Conservation (phyloP, 106 monocot genomes). For the Posidonia australis region DNA sequence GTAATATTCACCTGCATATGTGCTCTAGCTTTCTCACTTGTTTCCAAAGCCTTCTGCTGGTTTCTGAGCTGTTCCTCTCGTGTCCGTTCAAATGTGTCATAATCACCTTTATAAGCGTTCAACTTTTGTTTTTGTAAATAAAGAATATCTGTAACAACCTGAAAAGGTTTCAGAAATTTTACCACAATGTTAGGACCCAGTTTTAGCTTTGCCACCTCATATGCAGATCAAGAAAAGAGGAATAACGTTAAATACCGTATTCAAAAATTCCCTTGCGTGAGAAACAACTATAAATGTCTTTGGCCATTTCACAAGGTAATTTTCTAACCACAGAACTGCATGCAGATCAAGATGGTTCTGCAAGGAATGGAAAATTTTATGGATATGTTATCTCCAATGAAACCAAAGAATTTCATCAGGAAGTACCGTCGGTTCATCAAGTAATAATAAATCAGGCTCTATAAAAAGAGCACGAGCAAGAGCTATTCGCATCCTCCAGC, state of each 20-base stretch:
- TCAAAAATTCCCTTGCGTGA: constrained; percentile 96
- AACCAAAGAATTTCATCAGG: constrained; percentile 1
- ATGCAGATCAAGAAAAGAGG: background rate
- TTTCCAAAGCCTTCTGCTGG: constrained; percentile 86
- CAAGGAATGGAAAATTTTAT: constrained; percentile 13
- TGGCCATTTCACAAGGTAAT: constrained; percentile 87
- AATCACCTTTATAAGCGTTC: constrained; percentile 86
- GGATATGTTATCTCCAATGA: too few species aligned
- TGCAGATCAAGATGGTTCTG: constrained; percentile 99
- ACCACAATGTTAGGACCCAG: background rate
- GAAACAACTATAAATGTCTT: constrained; percentile 99
- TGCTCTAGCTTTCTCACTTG: constrained; percentile 80
- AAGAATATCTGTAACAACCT: constrained; percentile 95
- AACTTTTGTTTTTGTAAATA: constrained; percentile 75
- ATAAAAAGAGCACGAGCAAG: constrained; percentile 94
- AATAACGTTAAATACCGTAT: constrained; percentile 45
- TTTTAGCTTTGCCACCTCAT: background rate
- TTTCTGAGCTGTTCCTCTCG: constrained; percentile 75
- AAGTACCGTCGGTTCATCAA: constrained; percentile 97
- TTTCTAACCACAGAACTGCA: constrained; percentile 92
- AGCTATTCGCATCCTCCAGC: constrained; percentile 99
- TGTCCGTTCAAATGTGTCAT: constrained; percentile 95
- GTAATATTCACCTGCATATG: constrained; percentile 84
- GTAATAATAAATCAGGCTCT: constrained; percentile 92
- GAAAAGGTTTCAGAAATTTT: constrained; percentile 11